A percentile compares a stretch with the other conserved stretches of the same genome.
Conservation (phyloP, 768 basidiomycete species). For the Agrocybe pediades region DNA sequence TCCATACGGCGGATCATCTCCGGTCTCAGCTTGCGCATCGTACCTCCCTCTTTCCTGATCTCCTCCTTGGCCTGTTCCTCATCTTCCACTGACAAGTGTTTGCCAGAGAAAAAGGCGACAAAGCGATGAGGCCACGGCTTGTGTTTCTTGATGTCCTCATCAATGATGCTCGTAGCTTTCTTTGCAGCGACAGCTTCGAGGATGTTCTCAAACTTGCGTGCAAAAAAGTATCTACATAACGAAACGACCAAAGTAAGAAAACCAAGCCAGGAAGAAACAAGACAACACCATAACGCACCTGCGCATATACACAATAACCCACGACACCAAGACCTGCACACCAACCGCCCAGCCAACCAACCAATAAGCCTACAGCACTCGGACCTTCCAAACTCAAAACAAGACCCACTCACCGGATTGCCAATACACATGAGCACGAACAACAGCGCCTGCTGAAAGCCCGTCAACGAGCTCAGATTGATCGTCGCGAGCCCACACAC, state of each 20-base stretch:
- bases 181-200: constrained; percentile 44
- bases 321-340: constrained; percentile 72
- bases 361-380: not conserved
- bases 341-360: no score
- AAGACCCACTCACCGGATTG: constrained; percentile 59
- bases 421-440: constrained; percentile 82
- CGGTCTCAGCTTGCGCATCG: constrained; percentile 47
- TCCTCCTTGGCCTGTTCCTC: constrained; percentile 11
- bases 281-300: constrained; percentile 43
- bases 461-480: constrained; percentile 67
- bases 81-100: constrained; percentile 11
- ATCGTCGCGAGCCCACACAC: constrained; percentile 77
- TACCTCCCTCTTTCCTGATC: constrained; percentile 20
- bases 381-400: constrained; percentile 3
- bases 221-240: constrained; percentile 62
- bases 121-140: constrained; percentile 26
- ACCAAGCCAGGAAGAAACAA: not conserved
- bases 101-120: constrained; percentile 20
- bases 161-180: constrained; percentile 20
- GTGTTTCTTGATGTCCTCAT: constrained; percentile 20
- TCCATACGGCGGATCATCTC: constrained; percentile 83
- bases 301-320: constrained; percentile 81
- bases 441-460: constrained; percentile 68
- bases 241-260: constrained; percentile 1
- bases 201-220: constrained; percentile 63